phyloP scores from a whole-genome alignment of 176 grass and related monocot species.

The Oryza glaberrima region DNA sequence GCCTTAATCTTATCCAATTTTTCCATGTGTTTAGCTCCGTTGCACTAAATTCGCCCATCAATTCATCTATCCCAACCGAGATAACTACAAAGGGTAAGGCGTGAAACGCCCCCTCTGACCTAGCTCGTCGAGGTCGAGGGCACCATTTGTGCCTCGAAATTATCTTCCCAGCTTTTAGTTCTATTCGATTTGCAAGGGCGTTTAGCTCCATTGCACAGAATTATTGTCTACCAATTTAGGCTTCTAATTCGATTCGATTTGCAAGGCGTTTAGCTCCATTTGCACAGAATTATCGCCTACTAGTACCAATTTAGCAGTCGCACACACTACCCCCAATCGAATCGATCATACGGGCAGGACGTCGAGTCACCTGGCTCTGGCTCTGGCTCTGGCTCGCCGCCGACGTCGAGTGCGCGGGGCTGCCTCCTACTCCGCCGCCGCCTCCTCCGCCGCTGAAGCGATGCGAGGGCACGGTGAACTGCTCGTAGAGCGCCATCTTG shows the following conservation, averaged over 20 bases:
- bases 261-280: no score
- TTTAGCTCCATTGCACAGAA: no score
- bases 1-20: not conserved
- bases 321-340: no score
- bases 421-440: not conserved
- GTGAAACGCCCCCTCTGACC: no score
- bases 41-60: not conserved
- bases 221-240: no score
- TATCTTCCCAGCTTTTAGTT: no score
- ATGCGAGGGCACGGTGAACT: slow-evolving; percentile 78
- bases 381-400: not conserved
- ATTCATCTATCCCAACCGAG: not conserved
- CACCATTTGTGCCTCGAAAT: no score
- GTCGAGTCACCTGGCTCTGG: slow-evolving; percentile 42
- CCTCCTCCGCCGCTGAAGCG: slow-evolving; percentile 26
- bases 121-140: no score
- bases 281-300: no score
- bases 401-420: slow-evolving; percentile 39
- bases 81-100: no score
- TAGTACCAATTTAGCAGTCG: no score
- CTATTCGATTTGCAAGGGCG: not conserved
- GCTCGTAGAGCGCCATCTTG: slow-evolving; percentile 99
- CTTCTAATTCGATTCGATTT: not conserved
- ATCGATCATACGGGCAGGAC: no score
- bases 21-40: not conserved